A percentile compares a stretch with the other conserved stretches of the same genome.
These are phyloP conservation scores for Phytophthora pluvialis DNA, from an alignment of 352 stramenopile species.

Conservation along the genomic window DNA sequence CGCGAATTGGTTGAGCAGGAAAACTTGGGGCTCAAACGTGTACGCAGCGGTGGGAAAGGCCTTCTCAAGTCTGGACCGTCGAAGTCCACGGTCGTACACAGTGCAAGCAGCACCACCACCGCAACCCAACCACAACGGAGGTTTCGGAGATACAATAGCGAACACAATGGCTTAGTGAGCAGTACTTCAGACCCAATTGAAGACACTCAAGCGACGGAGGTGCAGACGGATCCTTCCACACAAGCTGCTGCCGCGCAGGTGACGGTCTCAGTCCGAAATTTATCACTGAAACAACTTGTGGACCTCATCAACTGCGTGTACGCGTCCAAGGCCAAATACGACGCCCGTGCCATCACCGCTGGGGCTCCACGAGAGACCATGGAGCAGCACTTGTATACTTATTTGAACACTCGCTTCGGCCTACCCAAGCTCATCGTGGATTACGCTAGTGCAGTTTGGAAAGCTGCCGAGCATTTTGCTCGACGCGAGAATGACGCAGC, in stretches of 20 bases:
- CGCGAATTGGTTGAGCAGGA: constrained; percentile 56
- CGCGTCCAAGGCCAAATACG: constrained; percentile 73
- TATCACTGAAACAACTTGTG: constrained; percentile 83
- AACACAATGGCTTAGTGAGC: constrained; percentile 1
- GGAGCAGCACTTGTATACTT: constrained; percentile 92
- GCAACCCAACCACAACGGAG: neutral
- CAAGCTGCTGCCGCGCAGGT: constrained; percentile 8
- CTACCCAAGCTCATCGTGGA: constrained; percentile 77
- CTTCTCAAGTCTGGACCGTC: constrained; percentile 5
- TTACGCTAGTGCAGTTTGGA: constrained; percentile 85
- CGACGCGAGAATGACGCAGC: constrained; percentile 70
- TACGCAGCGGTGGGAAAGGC: constrained; percentile 4
- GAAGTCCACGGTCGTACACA: constrained; percentile 2
- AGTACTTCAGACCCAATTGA: constrained; percentile 1
- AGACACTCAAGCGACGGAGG: constrained; percentile 16
- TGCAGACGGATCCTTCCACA: neutral
- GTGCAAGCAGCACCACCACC: constrained; percentile 7
- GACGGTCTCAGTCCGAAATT: constrained; percentile 36
- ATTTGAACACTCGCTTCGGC: constrained; percentile 88
- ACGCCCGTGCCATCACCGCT: constrained; percentile 47
- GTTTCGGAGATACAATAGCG: constrained; percentile 34
- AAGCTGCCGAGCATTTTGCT: constrained; percentile 58
- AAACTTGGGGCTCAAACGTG: constrained; percentile 49
- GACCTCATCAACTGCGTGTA: constrained; percentile 80
- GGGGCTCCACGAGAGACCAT: constrained; percentile 78